phyloP scores from a whole-genome alignment of 1,284 basidiomycete genomes.

The Rhizoctonia solani region DNA sequence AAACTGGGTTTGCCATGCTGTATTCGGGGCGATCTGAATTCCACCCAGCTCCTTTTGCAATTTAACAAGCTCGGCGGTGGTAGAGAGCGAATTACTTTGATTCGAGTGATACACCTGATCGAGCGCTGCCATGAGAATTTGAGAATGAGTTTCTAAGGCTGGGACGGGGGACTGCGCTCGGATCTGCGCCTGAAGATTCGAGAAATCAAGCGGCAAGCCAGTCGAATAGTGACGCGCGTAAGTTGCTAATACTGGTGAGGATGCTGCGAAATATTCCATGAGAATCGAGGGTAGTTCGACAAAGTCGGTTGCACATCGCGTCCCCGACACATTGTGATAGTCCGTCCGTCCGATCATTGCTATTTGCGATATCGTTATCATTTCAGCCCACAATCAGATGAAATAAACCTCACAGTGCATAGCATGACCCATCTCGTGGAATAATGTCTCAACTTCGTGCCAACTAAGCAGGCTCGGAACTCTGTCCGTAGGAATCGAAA shows the following conservation, averaged over 20 bases:
- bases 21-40: constrained; percentile 78
- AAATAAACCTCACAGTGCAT: constrained; percentile 82
- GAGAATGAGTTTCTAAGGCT: constrained; percentile 80
- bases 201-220: constrained; percentile 68
- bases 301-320: constrained; percentile 98
- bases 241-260: constrained; percentile 68
- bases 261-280: constrained; percentile 96
- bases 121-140: constrained; percentile 86
- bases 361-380: constrained; percentile 44
- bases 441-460: constrained; percentile 94
- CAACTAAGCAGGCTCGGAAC: constrained; percentile 82
- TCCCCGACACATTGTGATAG: constrained; percentile 97
- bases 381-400: constrained; percentile 24
- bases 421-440: constrained; percentile 99
- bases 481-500: constrained; percentile 64
- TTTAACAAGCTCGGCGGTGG: constrained; percentile 65
- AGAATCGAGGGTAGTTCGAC: constrained; percentile 97
- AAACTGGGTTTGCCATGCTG: constrained; percentile 94
- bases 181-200: constrained; percentile 53
- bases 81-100: constrained; percentile 67
- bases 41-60: constrained; percentile 74
- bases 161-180: constrained; percentile 42
- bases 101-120: constrained; percentile 92
- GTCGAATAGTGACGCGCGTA: constrained; percentile 56
- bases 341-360: constrained; percentile 98